A percentile compares a stretch with the other conserved stretches of the same genome.
Evolutionary conservation across 352 stramenopile genomes (phyloP).

Genomic region (Phytophthora tubulina): DNA sequence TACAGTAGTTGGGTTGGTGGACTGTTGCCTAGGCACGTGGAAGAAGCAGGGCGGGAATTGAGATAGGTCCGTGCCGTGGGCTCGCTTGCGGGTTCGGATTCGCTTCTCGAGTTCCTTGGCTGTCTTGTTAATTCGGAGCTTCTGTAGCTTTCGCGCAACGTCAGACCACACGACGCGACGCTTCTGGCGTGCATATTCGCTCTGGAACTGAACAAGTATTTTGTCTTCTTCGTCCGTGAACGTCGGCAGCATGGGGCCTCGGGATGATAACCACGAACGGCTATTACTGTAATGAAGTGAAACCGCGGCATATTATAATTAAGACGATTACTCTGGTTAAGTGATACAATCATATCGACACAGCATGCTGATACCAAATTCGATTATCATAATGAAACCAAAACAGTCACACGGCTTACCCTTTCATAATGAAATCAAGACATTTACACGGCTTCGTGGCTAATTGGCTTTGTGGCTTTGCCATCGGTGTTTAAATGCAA

Average conservation of each 20-base stretch:
- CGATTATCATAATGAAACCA: no score
- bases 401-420: no score
- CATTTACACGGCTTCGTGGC: no score
- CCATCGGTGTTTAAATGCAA: no score
- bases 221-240: constrained; percentile 17
- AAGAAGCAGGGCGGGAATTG: constrained; percentile 13
- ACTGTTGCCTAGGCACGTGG: neutral
- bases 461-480: no score
- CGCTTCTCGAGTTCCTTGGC: constrained; percentile 17
- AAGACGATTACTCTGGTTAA: constrained; percentile 3
- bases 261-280: neutral
- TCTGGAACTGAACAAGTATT: constrained; percentile 10
- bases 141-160: constrained; percentile 3
- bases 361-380: no score
- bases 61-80: constrained; percentile 4
- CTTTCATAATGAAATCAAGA: no score
- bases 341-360: no score
- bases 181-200: constrained; percentile 8
- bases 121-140: constrained; percentile 12
- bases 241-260: constrained; percentile 8
- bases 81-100: constrained; percentile 14
- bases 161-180: constrained; percentile 15
- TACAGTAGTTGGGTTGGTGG: neutral
- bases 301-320: constrained; percentile 6
- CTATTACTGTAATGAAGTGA: neutral